These are phyloP conservation scores for Haplographium delicatum DNA, from an alignment of 495 filamentous ascomycete species.

Conservation along the genomic window DNA sequence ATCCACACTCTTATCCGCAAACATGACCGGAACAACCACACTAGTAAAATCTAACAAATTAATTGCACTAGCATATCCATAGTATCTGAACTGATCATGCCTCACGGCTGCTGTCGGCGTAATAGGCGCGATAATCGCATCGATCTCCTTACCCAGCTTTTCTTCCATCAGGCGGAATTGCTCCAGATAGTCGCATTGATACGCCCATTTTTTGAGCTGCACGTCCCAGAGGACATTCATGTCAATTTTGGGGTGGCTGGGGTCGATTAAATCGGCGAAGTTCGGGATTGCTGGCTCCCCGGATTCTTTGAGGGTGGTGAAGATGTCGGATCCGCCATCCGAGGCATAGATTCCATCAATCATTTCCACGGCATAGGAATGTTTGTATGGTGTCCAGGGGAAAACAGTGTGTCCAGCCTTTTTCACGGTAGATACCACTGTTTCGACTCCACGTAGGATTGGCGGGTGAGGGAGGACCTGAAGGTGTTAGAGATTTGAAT, in stretches of 20 bases:
- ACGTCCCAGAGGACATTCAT: conserved; percentile 31
- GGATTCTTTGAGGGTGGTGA: conserved; percentile 33
- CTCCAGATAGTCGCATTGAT: conserved; percentile 34
- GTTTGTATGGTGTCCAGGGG: conserved; percentile 38
- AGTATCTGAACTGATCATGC: conserved; percentile 47
- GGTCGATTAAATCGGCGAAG: conserved; percentile 35
- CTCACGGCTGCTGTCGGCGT: conserved; percentile 46
- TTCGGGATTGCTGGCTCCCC: conserved; percentile 43
- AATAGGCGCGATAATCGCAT: conserved; percentile 64
- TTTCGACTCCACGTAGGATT: conserved; percentile 36
- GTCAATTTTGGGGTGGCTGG: conserved; percentile 25
- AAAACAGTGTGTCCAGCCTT: conserved; percentile 35
- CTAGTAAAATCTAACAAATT: conserved; percentile 66
- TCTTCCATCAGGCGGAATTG: conserved; percentile 30
- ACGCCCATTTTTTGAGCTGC: conserved; percentile 35
- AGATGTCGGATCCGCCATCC: conserved; percentile 38
- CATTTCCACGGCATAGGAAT: conserved; percentile 30
- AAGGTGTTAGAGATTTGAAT: conserved; percentile 22
- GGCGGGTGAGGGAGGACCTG: conserved; percentile 67
- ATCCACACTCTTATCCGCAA: conserved; percentile 29
- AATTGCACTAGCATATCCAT: conserved; percentile 63
- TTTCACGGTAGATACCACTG: conserved; percentile 31
- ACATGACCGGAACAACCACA: conserved; percentile 49
- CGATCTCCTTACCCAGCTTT: conserved; percentile 28
- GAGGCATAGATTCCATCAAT: conserved; percentile 34